Evolutionary conservation across 23 red algal species (phyloP).

Genomic region (Gracilariopsis chorda): DNA sequence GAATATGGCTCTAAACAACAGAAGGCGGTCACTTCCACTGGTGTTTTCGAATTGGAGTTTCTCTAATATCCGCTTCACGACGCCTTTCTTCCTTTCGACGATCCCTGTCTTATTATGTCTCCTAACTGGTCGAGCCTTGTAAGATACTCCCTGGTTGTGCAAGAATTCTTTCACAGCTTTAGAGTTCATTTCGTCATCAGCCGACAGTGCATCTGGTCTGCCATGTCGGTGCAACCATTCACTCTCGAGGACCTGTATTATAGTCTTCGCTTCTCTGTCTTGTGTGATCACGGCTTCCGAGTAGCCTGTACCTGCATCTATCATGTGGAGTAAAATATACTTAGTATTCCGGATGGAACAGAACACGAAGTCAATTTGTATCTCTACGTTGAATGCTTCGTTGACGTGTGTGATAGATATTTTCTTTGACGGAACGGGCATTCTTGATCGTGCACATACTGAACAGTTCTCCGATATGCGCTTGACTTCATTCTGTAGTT

Average conservation of each 20-base stretch:
- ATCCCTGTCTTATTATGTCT: conserved; percentile 40
- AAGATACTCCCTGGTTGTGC: not conserved
- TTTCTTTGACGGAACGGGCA: not conserved
- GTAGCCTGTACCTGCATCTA: conserved; percentile 23
- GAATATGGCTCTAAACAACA: conserved; percentile 7
- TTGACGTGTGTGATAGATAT: conserved; percentile 37
- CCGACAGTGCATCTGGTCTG: no score
- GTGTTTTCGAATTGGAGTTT: not conserved
- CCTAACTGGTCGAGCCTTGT: not conserved
- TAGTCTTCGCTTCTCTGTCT: not conserved
- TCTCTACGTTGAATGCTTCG: conserved; percentile 33
- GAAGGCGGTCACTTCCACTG: not conserved
- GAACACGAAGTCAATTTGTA: conserved; percentile 43
- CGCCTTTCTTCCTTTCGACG: conserved; percentile 19
- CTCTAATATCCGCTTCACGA: not conserved
- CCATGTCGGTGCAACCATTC: no score
- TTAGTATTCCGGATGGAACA: not conserved
- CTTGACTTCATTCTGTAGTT: not conserved
- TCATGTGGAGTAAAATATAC: not conserved
- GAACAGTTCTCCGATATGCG: not conserved
- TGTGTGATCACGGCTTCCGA: conserved; percentile 11
- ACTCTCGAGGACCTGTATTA: not conserved
- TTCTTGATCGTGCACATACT: not conserved
- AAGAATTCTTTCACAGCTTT: not conserved
- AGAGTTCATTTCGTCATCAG: no score